Evolutionary conservation across 805 yeast species (phyloP).

Genomic region (Metschnikowia cerradonensis): DNA sequence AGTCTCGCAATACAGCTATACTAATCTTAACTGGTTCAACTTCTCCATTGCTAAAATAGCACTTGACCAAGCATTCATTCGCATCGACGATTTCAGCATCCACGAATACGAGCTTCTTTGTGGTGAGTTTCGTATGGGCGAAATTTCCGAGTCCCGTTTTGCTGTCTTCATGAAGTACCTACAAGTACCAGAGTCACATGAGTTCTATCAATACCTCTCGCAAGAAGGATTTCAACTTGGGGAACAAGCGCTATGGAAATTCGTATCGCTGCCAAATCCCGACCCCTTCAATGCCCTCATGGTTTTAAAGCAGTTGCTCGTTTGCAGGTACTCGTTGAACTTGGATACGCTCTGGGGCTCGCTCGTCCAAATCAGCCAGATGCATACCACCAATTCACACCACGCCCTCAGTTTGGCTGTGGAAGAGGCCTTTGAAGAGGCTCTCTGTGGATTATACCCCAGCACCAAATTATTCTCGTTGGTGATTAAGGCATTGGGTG

Average conservation of each 20-base stretch:
- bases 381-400: constrained; percentile 7
- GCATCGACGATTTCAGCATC: constrained; percentile 9
- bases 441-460: constrained; percentile 24
- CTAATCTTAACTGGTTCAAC: constrained; percentile 38
- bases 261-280: constrained; percentile 11
- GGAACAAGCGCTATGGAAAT: constrained; percentile 21
- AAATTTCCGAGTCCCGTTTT: constrained; percentile 13
- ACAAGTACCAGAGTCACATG: constrained; percentile 14
- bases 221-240: constrained; percentile 14
- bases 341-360: constrained; percentile 23
- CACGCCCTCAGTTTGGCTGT: constrained; percentile 24
- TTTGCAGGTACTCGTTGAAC: constrained; percentile 22
- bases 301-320: constrained; percentile 33
- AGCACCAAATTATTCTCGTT: constrained; percentile 19
- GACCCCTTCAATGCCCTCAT: constrained; percentile 30
- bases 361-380: constrained; percentile 20
- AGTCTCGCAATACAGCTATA: constrained; percentile 27
- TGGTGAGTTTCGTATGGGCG: constrained; percentile 7
- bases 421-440: constrained; percentile 30
- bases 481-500: constrained; percentile 16
- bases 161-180: constrained; percentile 16
- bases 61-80: constrained; percentile 9
- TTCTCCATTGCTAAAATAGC: constrained; percentile 29
- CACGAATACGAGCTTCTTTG: constrained; percentile 19
- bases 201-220: constrained; percentile 16